Evolutionary conservation across 192 early-diverging fungal species (phyloP), one percentile per base, ranked within the genome.

Genomic region (Coemansia sp.): DNA sequence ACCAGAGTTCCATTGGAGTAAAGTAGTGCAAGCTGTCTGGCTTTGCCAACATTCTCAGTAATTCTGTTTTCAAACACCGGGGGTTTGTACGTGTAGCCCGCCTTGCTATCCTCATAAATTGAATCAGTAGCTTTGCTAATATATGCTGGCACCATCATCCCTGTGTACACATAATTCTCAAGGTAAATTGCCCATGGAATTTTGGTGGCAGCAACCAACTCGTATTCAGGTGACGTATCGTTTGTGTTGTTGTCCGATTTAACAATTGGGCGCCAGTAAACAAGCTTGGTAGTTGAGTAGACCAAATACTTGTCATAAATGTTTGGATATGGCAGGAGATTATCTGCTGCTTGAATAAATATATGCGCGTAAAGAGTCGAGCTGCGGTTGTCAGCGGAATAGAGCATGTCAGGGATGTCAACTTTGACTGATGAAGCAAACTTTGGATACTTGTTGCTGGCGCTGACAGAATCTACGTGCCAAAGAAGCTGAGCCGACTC

Each of bases 401-500:
- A 51, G 8, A 57, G 31, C 8, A 2, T n/a, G 31, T 11, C 14
- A 20, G 62, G 62, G 20, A 64, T 3, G 5, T 64, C 2, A 19
- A 64, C 26, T 17, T 7, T 5, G 0, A 11, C 62, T 1, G 38
- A 47, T 11, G 26, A 23, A 6, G 21, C 36, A 54, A 47, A 17
- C 15, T 40, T 21, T 20, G 62, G 62, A 26, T 55, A 48, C 14
- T 12, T 53, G n/a, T 57, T 57, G 22, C 15, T 25, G 2, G 46
- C 9, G 38, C 23, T 57, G 5, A 36, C 42, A 9, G 62, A 51
- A 17, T 64, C 54, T 20, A 47, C 31, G 15, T 57, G 62, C 54
- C 62, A 64, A 14, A 64, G 54, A 5, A 64, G 38, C 44, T 64
- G 62, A 5, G 62, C 62, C 9, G 62, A 31, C 4, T 34, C 54